A percentile compares a stretch with the other conserved stretches of the same genome.
These are phyloP conservation scores for Penicillium soppii DNA, from an alignment of 495 filamentous ascomycete genomes.

Conservation along the genomic window DNA sequence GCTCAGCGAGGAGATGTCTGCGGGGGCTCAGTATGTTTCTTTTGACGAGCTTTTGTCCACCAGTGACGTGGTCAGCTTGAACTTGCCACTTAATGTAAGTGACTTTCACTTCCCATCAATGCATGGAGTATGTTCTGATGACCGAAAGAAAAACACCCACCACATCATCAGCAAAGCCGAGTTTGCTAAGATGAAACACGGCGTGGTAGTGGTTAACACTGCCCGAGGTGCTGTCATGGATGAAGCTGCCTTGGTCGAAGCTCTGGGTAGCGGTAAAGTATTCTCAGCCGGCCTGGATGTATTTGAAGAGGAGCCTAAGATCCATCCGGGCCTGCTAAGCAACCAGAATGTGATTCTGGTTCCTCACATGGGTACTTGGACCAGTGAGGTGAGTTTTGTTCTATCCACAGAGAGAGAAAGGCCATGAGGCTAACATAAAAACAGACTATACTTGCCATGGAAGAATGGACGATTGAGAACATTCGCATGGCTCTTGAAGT, in stretches of 20 bases:
- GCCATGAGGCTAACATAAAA: slow-evolving; percentile 5
- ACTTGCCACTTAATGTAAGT: slow-evolving; percentile 72
- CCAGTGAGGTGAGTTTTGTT: slow-evolving; percentile 52
- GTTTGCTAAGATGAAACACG: slow-evolving; percentile 68
- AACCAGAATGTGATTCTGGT: slow-evolving; percentile 63
- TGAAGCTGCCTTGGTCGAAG: slow-evolving; percentile 65
- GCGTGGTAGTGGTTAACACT: slow-evolving; percentile 71
- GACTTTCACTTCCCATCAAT: background rate
- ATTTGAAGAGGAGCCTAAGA: slow-evolving; percentile 65
- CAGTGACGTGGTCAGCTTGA: slow-evolving; percentile 76
- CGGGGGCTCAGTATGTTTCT: slow-evolving; percentile 62
- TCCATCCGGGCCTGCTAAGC: slow-evolving; percentile 59
- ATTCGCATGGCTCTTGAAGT: slow-evolving; percentile 53
- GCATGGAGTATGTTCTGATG: background rate
- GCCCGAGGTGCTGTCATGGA: slow-evolving; percentile 70
- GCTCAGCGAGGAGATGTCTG: slow-evolving; percentile 54
- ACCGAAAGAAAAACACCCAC: slow-evolving; percentile 56
- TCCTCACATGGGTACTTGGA: slow-evolving; percentile 71
- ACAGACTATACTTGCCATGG: slow-evolving; percentile 63
- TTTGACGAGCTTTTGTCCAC: slow-evolving; percentile 65
- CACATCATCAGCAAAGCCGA: slow-evolving; percentile 64
- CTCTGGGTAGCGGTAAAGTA: slow-evolving; percentile 61
- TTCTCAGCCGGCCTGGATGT: slow-evolving; percentile 64
- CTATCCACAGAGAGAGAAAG: background rate
- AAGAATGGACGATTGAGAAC: slow-evolving; percentile 63